Evolutionary conservation across 371 early-diverging fungal genomes (phyloP), one percentile per base, ranked within the genome.

Genomic region (Lichtheimia hyalospora): DNA sequence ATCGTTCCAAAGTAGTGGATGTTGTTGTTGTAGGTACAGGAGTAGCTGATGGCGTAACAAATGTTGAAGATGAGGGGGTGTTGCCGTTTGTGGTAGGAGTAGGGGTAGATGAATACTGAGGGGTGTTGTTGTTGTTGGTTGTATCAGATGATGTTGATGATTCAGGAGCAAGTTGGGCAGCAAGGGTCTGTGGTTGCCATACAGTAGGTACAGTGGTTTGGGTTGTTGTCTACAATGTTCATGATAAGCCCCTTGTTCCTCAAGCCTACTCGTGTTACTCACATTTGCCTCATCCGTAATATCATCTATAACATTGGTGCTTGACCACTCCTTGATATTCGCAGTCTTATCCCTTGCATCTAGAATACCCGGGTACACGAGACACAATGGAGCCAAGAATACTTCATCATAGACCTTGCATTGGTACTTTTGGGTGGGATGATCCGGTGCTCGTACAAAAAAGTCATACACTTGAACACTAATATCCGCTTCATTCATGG

Each of bases 331-430:
- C 56, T 62, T 62, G 14, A 52, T 48, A 14, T 57, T 51, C 20
- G 52, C 58, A 27, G 58, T 60, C 49, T 60, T 67, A 43, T 67
- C 62, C 10, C 66, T 58, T 7, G 50, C 53, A 25, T 68, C 53
- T 43, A 79, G 43, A 8, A 87, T 77, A 15, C 77, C 73, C 2
- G 89, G 88, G 61, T 83, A 84, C 43, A 89, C 79, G 18, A 89
- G 52, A 53, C 85, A 82, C 59, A 79, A 57, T 5, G 95, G 91
- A 0, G 94, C 91, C n/a, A 90, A 66, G 49, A 89, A 86, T 15
- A 84, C 88, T 62, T 95, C 96, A 56, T 93, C 94, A 58, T 93
- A 94, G 0, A 91, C 86, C 67, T 95, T 95, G 71, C 92, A 83
- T 57, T 85, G 87, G 59, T 87, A 92, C 61, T 90, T 90, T 12